These are phyloP conservation scores for Achaetomiella virescens DNA, from an alignment of 495 filamentous ascomycete species.

Conservation along the genomic window DNA sequence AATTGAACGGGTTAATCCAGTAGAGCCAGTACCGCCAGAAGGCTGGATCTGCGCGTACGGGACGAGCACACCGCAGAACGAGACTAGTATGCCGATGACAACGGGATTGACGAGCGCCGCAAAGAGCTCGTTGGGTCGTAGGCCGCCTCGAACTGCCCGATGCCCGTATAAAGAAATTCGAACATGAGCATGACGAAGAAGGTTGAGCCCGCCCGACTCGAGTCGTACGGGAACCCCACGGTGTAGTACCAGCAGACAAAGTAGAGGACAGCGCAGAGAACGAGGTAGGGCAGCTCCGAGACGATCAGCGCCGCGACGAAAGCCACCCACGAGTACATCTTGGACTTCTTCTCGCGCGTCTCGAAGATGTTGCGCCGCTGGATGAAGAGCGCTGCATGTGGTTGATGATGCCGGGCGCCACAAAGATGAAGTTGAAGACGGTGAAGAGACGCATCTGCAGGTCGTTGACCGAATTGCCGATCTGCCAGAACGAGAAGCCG, in stretches of 20 bases:
- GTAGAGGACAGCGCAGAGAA: conserved; percentile 51
- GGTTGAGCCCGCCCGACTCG: conserved; percentile 38
- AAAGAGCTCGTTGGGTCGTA: conserved; percentile 50
- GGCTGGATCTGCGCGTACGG: conserved; percentile 45
- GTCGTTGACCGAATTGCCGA: conserved; percentile 56
- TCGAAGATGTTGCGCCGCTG: conserved; percentile 63
- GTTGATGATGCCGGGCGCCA: conserved; percentile 48
- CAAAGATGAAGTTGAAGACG: conserved; percentile 59
- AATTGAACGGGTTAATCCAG: conserved; percentile 52
- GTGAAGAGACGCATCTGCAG: conserved; percentile 69
- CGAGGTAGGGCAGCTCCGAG: conserved; percentile 53
- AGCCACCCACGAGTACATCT: conserved; percentile 67
- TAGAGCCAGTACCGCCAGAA: conserved; percentile 47
- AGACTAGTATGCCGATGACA: conserved; percentile 44
- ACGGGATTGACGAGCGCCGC: conserved; percentile 48
- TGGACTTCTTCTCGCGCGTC: conserved; percentile 63
- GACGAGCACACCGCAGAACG: conserved; percentile 51
- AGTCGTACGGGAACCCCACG: conserved; percentile 40
- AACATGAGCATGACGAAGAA: conserved; percentile 45
- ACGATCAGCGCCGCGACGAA: conserved; percentile 47
- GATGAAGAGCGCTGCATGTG: conserved; percentile 66
- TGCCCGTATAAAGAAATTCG: conserved; percentile 43
- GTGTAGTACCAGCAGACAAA: conserved; percentile 58
- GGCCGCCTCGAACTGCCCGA: conserved; percentile 40
- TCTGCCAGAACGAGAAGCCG: conserved; percentile 70